Evolutionary conservation across 164 flowering plant genomes (phyloP).

Genomic region (Magnolia officinalis): DNA sequence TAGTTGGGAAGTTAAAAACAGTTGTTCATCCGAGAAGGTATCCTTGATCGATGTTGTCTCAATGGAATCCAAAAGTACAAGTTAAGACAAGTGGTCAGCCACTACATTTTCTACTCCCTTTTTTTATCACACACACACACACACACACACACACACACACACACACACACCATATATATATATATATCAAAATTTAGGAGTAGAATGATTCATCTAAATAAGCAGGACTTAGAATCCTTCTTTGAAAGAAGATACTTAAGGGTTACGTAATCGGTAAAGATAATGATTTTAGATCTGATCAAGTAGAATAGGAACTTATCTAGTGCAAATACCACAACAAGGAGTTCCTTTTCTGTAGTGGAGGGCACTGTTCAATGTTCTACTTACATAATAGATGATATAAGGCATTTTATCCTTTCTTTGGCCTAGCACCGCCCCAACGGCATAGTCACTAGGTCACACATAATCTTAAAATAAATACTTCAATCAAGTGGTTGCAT

Average conservation of each 20-base stretch:
- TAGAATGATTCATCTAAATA: background rate
- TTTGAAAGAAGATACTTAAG: background rate
- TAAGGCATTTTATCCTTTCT: background rate
- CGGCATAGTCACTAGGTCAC: conserved; percentile 10
- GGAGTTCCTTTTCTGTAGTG: background rate
- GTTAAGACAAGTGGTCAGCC: no score
- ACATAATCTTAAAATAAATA: conserved; percentile 14
- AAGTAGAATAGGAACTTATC: background rate
- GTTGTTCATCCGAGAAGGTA: background rate
- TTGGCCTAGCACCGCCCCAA: background rate
- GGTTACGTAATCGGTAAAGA: background rate
- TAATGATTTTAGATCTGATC: background rate
- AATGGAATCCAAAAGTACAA: no score
- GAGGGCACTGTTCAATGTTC: background rate
- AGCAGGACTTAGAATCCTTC: background rate
- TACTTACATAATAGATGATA: conserved; percentile 8
- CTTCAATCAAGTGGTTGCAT: conserved; percentile 2
- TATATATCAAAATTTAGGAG: background rate
- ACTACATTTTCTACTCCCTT: background rate
- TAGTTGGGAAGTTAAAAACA: background rate
- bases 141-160: no score
- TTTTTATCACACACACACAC: background rate
- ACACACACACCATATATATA: background rate
- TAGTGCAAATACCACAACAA: background rate
- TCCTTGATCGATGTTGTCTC: no score